These are phyloP conservation scores for Prillingera fragicola DNA, from an alignment of 1,284 basidiomycete genomes.

Conservation along the genomic window DNA sequence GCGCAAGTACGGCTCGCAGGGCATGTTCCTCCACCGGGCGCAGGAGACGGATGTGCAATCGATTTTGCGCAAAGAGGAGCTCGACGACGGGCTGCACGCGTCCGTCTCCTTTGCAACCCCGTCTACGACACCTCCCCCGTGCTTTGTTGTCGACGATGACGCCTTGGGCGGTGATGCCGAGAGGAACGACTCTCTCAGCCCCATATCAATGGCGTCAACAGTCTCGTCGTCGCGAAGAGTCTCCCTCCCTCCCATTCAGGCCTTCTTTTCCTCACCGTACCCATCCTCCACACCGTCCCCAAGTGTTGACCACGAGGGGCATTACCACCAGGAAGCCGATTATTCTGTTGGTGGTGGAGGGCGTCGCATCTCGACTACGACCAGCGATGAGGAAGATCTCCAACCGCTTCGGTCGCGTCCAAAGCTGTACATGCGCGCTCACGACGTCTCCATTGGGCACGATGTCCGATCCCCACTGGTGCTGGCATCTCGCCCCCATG, in stretches of 20 bases:
- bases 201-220: no score
- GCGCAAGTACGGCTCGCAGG: not conserved
- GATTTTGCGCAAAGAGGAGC: no score
- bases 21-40: constrained; percentile 4
- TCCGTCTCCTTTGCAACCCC: not conserved
- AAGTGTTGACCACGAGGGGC: constrained; percentile 3
- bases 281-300: not conserved
- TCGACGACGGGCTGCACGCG: not conserved
- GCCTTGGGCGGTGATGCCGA: no score
- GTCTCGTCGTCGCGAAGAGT: no score
- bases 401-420: constrained; percentile 28
- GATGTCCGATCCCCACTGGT: no score
- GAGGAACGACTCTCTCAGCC: no score
- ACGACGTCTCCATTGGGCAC: no score
- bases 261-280: constrained; percentile 3
- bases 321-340: constrained; percentile 21
- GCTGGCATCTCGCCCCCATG: no score
- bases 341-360: no score
- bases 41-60: constrained; percentile 1
- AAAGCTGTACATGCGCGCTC: constrained; percentile 5
- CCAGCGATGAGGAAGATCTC: constrained; percentile 38
- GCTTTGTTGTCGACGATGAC: no score
- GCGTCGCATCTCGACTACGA: constrained; percentile 33
- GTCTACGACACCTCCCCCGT: no score
- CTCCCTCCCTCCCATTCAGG: not conserved